phyloP scores from a whole-genome alignment of 2,329 filamentous ascomycete genomes.

The Fusarium subtropicale region DNA sequence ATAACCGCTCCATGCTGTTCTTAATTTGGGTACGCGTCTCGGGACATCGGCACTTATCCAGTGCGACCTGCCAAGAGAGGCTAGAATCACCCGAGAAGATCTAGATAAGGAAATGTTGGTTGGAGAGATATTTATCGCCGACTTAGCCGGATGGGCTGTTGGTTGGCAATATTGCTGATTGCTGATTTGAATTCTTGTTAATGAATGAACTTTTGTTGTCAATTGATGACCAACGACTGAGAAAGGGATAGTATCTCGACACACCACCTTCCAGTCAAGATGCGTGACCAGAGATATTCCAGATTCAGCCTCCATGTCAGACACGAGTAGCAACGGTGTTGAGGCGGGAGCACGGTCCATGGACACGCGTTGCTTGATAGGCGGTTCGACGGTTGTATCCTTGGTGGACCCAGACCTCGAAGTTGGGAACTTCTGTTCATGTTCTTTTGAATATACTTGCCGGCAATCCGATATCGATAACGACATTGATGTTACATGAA shows the following conservation, averaged over 20 bases:
- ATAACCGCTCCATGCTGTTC: not conserved
- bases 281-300: not conserved
- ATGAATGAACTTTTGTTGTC: not conserved
- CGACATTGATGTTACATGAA: not conserved
- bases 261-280: not conserved
- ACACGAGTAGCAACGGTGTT: not conserved
- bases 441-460: not conserved
- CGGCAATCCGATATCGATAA: conserved; percentile 5
- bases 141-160: conserved; percentile 14
- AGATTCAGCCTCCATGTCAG: accelerated
- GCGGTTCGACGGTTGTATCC: not conserved
- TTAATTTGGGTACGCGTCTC: not conserved
- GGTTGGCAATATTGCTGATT: not conserved
- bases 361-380: not conserved
- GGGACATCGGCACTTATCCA: conserved; percentile 3
- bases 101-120: conserved; percentile 6
- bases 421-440: conserved; percentile 21
- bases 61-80: conserved; percentile 12
- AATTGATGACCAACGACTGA: not conserved
- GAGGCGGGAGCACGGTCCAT: not conserved
- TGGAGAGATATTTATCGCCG: conserved; percentile 7
- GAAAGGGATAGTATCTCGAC: not conserved
- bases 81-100: conserved; percentile 1
- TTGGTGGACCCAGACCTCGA: not conserved
- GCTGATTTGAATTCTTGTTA: not conserved